phyloP scores from a whole-genome alignment of 2,329 filamentous ascomycete species.

The Furcasterigmium sp. region DNA sequence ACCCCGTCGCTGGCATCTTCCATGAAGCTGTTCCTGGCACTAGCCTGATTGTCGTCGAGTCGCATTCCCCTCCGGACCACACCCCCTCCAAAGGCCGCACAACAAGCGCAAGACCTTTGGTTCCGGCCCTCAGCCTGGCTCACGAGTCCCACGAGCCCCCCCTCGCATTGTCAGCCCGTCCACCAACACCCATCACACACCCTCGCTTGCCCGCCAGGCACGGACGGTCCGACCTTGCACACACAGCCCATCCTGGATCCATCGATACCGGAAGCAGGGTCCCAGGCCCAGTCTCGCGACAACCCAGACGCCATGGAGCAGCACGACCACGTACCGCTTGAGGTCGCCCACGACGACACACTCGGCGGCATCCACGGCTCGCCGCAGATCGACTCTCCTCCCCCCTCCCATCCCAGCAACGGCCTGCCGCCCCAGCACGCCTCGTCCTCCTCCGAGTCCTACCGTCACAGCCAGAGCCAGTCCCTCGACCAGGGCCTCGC shows the following conservation, averaged over 20 bases:
- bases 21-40: background rate
- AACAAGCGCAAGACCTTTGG: too few species aligned
- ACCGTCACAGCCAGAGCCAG: slow-evolving; percentile 35
- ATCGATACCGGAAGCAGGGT: slow-evolving; percentile 41
- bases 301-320: slow-evolving; percentile 45
- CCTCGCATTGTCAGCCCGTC: background rate
- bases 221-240: background rate
- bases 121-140: too few species aligned
- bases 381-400: slow-evolving; percentile 29
- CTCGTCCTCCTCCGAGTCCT: background rate
- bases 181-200: background rate
- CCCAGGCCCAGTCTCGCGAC: slow-evolving; percentile 48
- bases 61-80: background rate
- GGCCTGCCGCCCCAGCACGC: slow-evolving; percentile 10
- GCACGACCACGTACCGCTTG: slow-evolving; percentile 29
- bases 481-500: slow-evolving; percentile 44
- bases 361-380: slow-evolving; percentile 44
- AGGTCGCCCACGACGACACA: slow-evolving; percentile 41
- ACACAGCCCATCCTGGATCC: slow-evolving; percentile 45
- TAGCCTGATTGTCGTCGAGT: slow-evolving; percentile 1
- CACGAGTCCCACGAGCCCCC: background rate
- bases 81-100: background rate
- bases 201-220: background rate
- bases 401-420: slow-evolving; percentile 20
- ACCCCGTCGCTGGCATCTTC: slow-evolving; percentile 2